Percentiles rank a stretch among this genome's conserved stretches.
These are phyloP conservation scores for Phytophthora sp. DNA, from an alignment of 352 stramenopile species.

Conservation along the genomic window DNA sequence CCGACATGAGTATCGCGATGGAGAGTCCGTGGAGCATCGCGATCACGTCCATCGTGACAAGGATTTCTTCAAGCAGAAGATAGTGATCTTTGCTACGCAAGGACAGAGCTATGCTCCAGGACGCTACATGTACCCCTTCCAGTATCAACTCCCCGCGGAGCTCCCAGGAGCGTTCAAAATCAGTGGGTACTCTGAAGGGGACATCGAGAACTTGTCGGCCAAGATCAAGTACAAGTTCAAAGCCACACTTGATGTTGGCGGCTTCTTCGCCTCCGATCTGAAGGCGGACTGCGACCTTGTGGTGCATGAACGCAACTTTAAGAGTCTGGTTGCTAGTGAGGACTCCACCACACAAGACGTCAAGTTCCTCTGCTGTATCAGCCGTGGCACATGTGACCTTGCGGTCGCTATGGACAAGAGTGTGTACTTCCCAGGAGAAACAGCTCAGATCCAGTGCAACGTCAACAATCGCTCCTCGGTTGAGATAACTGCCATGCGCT, in stretches of 20 bases:
- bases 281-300: slow-evolving; percentile 62
- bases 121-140: slow-evolving; percentile 69
- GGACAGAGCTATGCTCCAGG: slow-evolving; percentile 41
- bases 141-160: slow-evolving; percentile 59
- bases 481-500: slow-evolving; percentile 67
- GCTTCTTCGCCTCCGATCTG: slow-evolving; percentile 67
- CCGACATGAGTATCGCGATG: slow-evolving; percentile 29
- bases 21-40: slow-evolving; percentile 30
- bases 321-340: slow-evolving; percentile 48
- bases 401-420: slow-evolving; percentile 80
- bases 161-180: slow-evolving; percentile 66
- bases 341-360: slow-evolving; percentile 64
- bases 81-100: slow-evolving; percentile 56
- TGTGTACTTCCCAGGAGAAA: slow-evolving; percentile 67
- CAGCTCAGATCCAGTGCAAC: slow-evolving; percentile 62
- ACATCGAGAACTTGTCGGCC: slow-evolving; percentile 49
- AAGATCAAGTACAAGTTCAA: slow-evolving; percentile 86
- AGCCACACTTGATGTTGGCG: slow-evolving; percentile 65
- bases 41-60: slow-evolving; percentile 43
- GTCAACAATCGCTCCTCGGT: slow-evolving; percentile 64
- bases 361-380: slow-evolving; percentile 71
- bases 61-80: slow-evolving; percentile 77
- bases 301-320: slow-evolving; percentile 62
- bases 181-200: slow-evolving; percentile 47
- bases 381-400: slow-evolving; percentile 54